phyloP scores from a whole-genome alignment of 768 basidiomycete species.

The Pisolithus orientalis region DNA sequence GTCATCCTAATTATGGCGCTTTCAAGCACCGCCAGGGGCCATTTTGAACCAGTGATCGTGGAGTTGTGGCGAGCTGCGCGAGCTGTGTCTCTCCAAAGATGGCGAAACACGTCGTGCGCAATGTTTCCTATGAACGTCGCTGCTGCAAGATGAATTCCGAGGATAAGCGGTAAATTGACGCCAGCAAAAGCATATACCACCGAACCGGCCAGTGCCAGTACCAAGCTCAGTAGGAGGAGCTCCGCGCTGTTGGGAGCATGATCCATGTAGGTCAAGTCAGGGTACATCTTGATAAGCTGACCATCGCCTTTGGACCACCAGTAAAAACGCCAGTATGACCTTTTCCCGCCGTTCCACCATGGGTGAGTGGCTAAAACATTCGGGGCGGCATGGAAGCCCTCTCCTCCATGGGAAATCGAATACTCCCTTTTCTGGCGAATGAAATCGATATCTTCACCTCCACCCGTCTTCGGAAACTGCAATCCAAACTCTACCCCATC shows the following conservation, averaged over 20 bases:
- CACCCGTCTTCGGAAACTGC: constrained; percentile 55
- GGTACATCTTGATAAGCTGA: constrained; percentile 41
- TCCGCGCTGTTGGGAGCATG: constrained; percentile 46
- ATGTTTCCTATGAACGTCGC: constrained; percentile 36
- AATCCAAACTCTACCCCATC: constrained; percentile 43
- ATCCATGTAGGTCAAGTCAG: constrained; percentile 40
- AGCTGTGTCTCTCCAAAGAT: constrained; percentile 37
- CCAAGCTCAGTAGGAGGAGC: constrained; percentile 26
- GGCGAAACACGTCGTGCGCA: constrained; percentile 43
- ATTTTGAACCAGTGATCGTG: constrained; percentile 28
- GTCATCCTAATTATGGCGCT: constrained; percentile 46
- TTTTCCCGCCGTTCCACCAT: constrained; percentile 45
- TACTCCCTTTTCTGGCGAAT: constrained; percentile 41
- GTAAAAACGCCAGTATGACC: constrained; percentile 47
- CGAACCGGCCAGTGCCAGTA: constrained; percentile 9
- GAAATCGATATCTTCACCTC: constrained; percentile 60
- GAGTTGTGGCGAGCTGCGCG: constrained; percentile 29
- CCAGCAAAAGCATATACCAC: constrained; percentile 11
- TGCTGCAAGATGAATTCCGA: constrained; percentile 19
- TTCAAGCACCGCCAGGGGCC: constrained; percentile 41
- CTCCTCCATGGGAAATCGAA: constrained; percentile 27
- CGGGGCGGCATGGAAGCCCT: constrained; percentile 45
- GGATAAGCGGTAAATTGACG: constrained; percentile 1
- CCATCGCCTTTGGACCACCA: constrained; percentile 59
- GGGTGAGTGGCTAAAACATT: constrained; percentile 47